Conservation (phyloP, 257 asterid species). For the Salvia miltiorrhiza region DNA sequence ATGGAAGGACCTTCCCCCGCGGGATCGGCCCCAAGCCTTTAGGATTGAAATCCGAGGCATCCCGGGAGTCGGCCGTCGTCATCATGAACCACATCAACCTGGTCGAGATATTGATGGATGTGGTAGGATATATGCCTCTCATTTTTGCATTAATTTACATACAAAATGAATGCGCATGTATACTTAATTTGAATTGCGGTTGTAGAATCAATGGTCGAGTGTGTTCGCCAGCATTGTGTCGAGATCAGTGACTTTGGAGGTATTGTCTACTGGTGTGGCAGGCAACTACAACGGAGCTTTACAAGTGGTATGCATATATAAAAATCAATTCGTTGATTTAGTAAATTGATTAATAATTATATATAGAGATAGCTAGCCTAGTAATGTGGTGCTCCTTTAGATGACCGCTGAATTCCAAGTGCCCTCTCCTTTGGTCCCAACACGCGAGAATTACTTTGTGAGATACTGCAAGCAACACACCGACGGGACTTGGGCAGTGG, state of each 20-base stretch:
- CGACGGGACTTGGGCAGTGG: constrained; percentile 80
- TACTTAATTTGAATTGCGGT: background rate
- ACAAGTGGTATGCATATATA: constrained; percentile 50
- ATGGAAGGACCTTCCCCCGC: constrained; percentile 63
- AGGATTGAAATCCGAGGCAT: constrained; percentile 86
- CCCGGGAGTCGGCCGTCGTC: constrained; percentile 83
- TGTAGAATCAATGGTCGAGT: constrained; percentile 84
- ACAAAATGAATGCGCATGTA: background rate
- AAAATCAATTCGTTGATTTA: too few relatives aligned
- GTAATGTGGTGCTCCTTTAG: constrained; percentile 22
- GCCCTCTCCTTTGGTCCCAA: constrained; percentile 76
- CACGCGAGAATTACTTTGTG: constrained; percentile 67
- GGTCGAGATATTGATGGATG: constrained; percentile 94
- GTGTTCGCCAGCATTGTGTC: constrained; percentile 84
- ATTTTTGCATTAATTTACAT: background rate
- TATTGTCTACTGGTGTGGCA: constrained; percentile 84
- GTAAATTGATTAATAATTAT: background rate
- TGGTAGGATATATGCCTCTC: constrained; percentile 32
- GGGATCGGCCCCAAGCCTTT: constrained; percentile 91
- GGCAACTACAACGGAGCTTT: constrained; percentile 86
- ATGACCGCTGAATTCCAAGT: constrained; percentile 87
- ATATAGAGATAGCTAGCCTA: background rate
- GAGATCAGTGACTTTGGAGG: constrained; percentile 76
- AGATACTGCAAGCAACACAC: constrained; percentile 75
- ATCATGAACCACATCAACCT: constrained; percentile 82